These are phyloP conservation scores for Trichocladium uniseriatum DNA, from an alignment of 495 filamentous ascomycete species.

Conservation along the genomic window DNA sequence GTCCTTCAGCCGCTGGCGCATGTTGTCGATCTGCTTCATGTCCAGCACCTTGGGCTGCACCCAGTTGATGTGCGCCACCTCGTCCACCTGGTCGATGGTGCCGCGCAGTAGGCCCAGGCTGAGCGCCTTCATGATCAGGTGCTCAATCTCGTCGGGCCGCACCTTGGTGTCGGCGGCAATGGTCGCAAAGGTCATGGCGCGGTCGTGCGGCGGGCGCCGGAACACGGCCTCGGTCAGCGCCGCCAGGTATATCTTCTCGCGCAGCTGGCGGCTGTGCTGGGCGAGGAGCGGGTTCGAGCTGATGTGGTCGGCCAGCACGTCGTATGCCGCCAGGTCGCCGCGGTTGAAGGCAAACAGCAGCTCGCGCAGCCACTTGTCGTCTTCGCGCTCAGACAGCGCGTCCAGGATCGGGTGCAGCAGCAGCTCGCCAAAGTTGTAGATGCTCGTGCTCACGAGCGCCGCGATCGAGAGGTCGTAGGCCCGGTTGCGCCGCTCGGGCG, in stretches of 20 bases:
- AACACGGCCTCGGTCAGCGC: conserved; percentile 96
- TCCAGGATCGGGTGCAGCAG: conserved; percentile 94
- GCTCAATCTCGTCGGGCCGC: conserved; percentile 81
- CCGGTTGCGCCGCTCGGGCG: conserved; percentile 62
- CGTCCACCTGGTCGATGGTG: conserved; percentile 91
- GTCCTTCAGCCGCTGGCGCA: conserved; percentile 77
- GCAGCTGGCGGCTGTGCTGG: conserved; percentile 70
- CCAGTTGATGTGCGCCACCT: conserved; percentile 93
- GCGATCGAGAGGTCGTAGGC: conserved; percentile 91
- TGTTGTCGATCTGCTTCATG: conserved; percentile 89
- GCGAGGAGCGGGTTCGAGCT: conserved; percentile 67
- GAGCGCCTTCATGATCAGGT: conserved; percentile 96
- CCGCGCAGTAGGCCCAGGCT: conserved; percentile 83
- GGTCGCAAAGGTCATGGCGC: conserved; percentile 79
- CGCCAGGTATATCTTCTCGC: conserved; percentile 94
- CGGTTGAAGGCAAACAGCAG: conserved; percentile 97
- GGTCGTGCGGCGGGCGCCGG: conserved; percentile 88
- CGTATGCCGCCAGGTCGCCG: conserved; percentile 80
- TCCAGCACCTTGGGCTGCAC: conserved; percentile 97
- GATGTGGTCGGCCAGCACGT: conserved; percentile 69
- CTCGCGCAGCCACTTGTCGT: conserved; percentile 75
- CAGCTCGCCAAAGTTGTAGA: conserved; percentile 99
- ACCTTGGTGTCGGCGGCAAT: conserved; percentile 93
- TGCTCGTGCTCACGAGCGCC: conserved; percentile 82
- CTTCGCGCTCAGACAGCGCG: conserved; percentile 50